phyloP scores from a whole-genome alignment of 2,329 filamentous ascomycete species.

The Clonostachys chloroleuca region DNA sequence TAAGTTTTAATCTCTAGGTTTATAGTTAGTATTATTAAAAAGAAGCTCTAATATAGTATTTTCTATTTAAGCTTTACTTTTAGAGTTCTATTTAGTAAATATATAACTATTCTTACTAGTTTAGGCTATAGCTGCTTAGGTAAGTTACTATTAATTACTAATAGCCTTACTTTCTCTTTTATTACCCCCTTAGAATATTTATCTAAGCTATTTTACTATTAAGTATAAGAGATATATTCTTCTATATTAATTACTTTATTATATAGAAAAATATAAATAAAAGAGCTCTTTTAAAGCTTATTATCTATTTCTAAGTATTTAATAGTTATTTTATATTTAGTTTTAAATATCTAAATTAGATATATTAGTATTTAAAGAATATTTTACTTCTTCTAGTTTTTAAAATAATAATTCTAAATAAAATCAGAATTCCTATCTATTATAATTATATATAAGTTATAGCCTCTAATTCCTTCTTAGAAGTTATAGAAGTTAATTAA shows the following conservation, averaged over 20 bases:
- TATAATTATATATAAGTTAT: not conserved
- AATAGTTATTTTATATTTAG: no score
- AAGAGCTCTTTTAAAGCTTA: no score
- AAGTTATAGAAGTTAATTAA: no score
- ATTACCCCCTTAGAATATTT: not conserved
- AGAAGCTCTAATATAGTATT: no score
- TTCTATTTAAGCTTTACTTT: not conserved
- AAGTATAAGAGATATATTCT: no score
- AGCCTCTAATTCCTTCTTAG: not conserved
- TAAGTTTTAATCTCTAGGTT: not conserved
- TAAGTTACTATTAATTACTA: slow-evolving; percentile 4
- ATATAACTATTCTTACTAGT: not conserved
- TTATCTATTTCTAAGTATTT: no score
- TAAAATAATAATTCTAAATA: not conserved
- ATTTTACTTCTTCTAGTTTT: not conserved
- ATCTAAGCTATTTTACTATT: no score
- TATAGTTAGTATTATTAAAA: not conserved
- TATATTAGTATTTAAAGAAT: not conserved
- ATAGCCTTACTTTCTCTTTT: not conserved
- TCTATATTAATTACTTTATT: no score
- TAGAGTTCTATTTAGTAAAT: not conserved
- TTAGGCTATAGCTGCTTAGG: not conserved
- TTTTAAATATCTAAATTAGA: no score
- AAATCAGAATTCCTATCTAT: not conserved
- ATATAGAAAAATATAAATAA: no score